phyloP scores from a whole-genome alignment of 129 eudicot species.

The Logfia minima region DNA sequence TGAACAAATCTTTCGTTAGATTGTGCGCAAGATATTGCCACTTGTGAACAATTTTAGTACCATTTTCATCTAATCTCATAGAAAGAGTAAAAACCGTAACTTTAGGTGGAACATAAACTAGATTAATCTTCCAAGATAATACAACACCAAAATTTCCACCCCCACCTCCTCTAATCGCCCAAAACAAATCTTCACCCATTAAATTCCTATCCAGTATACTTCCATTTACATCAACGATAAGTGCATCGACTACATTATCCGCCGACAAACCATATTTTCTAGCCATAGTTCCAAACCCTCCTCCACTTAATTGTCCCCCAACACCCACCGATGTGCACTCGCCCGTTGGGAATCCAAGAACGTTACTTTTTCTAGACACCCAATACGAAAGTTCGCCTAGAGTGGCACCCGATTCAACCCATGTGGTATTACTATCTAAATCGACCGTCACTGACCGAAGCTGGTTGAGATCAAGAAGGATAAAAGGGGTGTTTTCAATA shows the following conservation, averaged over 20 bases:
- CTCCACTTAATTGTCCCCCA: slow-evolving; percentile 12
- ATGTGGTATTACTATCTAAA: neutral
- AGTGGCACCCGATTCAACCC: slow-evolving; percentile 20
- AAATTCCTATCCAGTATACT: neutral
- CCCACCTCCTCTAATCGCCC: slow-evolving; percentile 17
- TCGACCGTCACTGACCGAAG: slow-evolving; percentile 2
- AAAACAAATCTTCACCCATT: slow-evolving; percentile 18
- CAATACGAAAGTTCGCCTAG: slow-evolving; percentile 11
- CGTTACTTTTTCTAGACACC: neutral
- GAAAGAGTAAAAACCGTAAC: slow-evolving; percentile 3
- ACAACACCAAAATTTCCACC: slow-evolving; percentile 8
- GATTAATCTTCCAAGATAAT: slow-evolving; percentile 14
- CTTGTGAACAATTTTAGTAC: neutral
- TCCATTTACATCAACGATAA: slow-evolving; percentile 2
- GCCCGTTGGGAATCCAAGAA: slow-evolving; percentile 4
- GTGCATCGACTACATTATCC: slow-evolving; percentile 13
- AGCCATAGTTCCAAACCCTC: slow-evolving; percentile 18
- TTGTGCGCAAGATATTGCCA: slow-evolving; percentile 2
- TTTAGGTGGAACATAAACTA: slow-evolving; percentile 14
- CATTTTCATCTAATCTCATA: neutral
- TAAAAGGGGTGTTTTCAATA: neutral
- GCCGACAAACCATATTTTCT: slow-evolving; percentile 5
- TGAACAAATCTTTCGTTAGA: neutral
- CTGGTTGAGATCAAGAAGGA: slow-evolving; percentile 15
- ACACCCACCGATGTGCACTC: slow-evolving; percentile 12